phyloP scores from a whole-genome alignment of 208 protist genomes.

The Strigomonas culicis region DNA sequence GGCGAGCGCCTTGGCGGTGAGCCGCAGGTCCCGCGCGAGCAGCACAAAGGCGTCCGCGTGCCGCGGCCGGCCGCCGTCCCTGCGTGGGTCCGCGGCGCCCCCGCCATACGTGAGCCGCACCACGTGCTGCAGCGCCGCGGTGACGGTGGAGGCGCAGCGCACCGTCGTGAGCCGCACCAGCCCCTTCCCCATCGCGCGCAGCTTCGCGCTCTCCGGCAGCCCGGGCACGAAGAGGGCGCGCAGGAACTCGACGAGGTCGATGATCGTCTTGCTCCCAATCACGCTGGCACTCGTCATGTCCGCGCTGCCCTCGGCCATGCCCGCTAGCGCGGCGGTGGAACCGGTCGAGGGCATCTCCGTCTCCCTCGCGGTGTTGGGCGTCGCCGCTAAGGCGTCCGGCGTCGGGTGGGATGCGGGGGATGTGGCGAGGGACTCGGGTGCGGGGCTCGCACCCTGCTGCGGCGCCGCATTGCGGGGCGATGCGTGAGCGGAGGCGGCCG shows the following conservation, averaged over 20 bases:
- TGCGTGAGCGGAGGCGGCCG: background rate
- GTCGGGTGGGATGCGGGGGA: background rate
- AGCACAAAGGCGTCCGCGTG: conserved; percentile 22
- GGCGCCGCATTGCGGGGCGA: conserved; percentile 5
- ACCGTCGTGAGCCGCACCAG: conserved; percentile 59
- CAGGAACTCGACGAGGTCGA: conserved; percentile 63
- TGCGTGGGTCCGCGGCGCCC: too few relatives aligned
- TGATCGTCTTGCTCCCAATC: conserved; percentile 32
- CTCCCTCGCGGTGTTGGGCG: background rate
- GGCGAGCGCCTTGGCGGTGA: conserved; percentile 45
- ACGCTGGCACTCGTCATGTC: conserved; percentile 7
- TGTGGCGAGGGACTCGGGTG: background rate
- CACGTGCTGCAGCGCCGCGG: conserved; percentile 60
- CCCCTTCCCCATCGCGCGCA: conserved; percentile 58
- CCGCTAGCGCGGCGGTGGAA: conserved; percentile 19
- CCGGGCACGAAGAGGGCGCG: conserved; percentile 43
- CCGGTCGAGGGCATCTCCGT: conserved; percentile 14
- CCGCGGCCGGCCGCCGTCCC: background rate
- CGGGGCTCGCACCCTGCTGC: background rate
- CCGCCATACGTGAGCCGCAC: conserved; percentile 39
- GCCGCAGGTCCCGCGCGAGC: conserved; percentile 48
- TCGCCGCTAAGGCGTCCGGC: background rate
- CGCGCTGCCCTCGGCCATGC: background rate
- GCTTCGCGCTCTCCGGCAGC: conserved; percentile 50
- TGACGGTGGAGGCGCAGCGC: conserved; percentile 69